Base-by-base conservation (phyloP, 805 yeast genomes). In the Maudiozyma bulderi region DNA sequence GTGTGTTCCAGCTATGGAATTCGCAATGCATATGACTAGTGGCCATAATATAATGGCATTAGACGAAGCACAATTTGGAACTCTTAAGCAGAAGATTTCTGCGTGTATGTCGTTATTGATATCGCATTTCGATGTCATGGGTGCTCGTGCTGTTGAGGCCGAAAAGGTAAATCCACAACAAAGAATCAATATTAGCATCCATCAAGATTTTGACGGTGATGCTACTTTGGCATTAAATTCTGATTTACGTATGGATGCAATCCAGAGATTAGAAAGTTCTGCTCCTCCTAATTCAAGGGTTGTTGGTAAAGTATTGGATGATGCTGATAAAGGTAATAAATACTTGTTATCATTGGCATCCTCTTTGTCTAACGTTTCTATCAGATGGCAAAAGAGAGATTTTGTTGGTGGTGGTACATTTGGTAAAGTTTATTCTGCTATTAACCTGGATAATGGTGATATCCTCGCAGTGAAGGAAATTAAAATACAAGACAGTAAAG, bases 111-210 rank as follows among this genome's bases (percentile, higher is more conserved):
- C 97, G 1, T 71, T 93, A 46, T 72, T 93, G 51, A 91, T 93
- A 53, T 87, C 96, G 0, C 98, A 93, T 68, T 93, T 93, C 61
- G 99, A 93, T 68, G 89, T 93, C 47, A 93, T 91, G 96, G 98
- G 98, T 45, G 97, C 97, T 0, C 76, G 98, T 59, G 85, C 96
- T 1, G 52, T 77, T 64, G 67, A 75, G 70, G 81, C 79, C 47
- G 82, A 76, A 56, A 72, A 77, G 45, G 59, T 54, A 43, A 55
- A 48, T 47, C 69, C 54, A 51, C 67, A 54, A 48, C 59, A 54
- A 40, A 64, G 63, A 53, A 58, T 64, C 45, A 65, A 60, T 50
- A 60, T 60, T 29, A 69, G 54, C 44, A 60, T 60, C 31, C 68
- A 70, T 45, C 70, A 68, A 33, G 77, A 78, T 7, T 65, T 77